phyloP scores from a whole-genome alignment of 352 stramenopile species.

The Pythium dissotocum region DNA sequence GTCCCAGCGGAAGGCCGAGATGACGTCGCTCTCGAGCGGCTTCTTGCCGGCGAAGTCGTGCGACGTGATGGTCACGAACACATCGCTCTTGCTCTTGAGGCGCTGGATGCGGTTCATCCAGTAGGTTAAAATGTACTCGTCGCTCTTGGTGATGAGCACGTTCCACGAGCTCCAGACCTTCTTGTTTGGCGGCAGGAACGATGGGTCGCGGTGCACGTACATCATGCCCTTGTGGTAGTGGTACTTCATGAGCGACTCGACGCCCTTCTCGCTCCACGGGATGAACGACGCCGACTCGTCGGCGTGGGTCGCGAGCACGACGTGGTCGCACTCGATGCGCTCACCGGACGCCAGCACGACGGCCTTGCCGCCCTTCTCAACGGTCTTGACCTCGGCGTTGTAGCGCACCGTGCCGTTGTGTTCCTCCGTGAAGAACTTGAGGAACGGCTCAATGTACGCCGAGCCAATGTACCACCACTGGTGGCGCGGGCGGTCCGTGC shows the following conservation, averaged over 20 bases:
- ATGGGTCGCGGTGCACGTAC: conserved; percentile 80
- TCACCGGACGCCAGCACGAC: conserved; percentile 73
- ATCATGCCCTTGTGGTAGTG: conserved; percentile 89
- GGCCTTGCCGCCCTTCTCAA: conserved; percentile 80
- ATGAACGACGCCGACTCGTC: conserved; percentile 79
- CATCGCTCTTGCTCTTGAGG: conserved; percentile 82
- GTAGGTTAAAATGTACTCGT: conserved; percentile 88
- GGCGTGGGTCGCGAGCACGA: conserved; percentile 81
- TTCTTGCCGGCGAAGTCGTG: conserved; percentile 69
- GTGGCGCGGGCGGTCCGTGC: conserved; percentile 80
- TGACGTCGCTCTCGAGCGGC: conserved; percentile 47
- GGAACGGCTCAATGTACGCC: conserved; percentile 81
- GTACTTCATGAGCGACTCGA: conserved; percentile 76
- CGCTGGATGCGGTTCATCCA: conserved; percentile 91
- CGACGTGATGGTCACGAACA: conserved; percentile 87
- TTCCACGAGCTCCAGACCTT: conserved; percentile 87
- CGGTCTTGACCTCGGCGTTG: conserved; percentile 60
- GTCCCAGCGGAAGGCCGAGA: conserved; percentile 85
- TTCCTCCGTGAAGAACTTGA: conserved; percentile 84
- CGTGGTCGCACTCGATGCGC: conserved; percentile 81
- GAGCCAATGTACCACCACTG: conserved; percentile 87
- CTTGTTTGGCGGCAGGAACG: conserved; percentile 71
- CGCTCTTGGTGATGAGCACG: conserved; percentile 80
- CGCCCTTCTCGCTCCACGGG: conserved; percentile 62
- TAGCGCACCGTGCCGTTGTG: conserved; percentile 80